Base-by-base conservation (phyloP, 139 green algal species). In the Chlamydomonas urium region DNA sequence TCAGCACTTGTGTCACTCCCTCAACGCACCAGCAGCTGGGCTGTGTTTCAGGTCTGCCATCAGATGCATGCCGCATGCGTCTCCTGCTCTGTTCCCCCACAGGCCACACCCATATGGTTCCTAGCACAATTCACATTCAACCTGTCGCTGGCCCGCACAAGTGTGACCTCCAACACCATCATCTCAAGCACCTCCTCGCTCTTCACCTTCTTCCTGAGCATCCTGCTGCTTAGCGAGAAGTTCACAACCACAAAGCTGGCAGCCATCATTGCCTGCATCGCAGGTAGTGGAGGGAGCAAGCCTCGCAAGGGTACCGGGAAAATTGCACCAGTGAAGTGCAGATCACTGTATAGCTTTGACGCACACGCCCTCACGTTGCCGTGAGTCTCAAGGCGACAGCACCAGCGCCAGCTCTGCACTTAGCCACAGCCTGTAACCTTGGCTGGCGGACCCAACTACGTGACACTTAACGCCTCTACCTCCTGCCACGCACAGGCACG, bases 121-220 rank as follows among this genome's bases (percentile, higher is more conserved):
- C 4, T 84, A 1, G 94, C 93, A 0, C 94, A 99, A 82, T 76
- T 90, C 8, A 83, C 85, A 29, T 99, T 98, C 87, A 98, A 97
- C 69, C 21, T 73, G 23, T 93, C 83, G 2, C 81, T 99, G 47
- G 47, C 65, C 10, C 53, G 78, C 45, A 98, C 94, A 2, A 88
- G 79, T 26, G 93, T 99, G n/a, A 98, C 90, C 3, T 92, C 81
- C 75, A 98, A 98, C 85, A 98, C 93, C 34, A 94, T 98, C 45
- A 79, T 98, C 4, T 92, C 81, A 57, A 93, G 85, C n/a, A 85
- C 88, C 31, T 91, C 89, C 38, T 81, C 73, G 47, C 81, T 98
- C 26, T 97, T 98, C 86, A 98, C 94, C 3, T 96, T 93, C 75
- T 57, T 77, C 19, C 70, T 96, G 35, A 69, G 35, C 47, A 77